Evolutionary conservation across 352 stramenopile genomes (phyloP).

Genomic region (Phytophthora foliorum): DNA sequence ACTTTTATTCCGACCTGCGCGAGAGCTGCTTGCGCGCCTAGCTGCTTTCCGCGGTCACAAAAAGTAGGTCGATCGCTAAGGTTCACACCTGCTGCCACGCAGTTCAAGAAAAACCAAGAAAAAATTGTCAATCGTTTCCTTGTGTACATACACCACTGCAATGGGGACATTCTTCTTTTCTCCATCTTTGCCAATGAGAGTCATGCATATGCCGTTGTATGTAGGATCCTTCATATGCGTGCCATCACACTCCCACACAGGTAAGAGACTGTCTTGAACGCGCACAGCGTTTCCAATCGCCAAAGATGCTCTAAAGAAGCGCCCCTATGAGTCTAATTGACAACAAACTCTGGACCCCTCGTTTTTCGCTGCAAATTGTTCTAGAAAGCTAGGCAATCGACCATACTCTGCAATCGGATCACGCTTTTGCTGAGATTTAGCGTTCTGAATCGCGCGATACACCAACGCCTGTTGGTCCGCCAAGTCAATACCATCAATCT

Average conservation of each 20-base stretch:
- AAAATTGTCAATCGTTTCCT: conserved; percentile 18
- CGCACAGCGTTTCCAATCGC: background rate
- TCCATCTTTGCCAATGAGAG: conserved; percentile 11
- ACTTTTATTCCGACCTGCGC: background rate
- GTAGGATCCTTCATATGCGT: conserved; percentile 16
- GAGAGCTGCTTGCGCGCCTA: background rate
- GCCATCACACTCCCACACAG: conserved; percentile 19
- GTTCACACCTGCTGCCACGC: conserved; percentile 5
- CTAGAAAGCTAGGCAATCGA: conserved; percentile 3
- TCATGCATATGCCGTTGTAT: conserved; percentile 18
- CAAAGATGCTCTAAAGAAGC: conserved; percentile 15
- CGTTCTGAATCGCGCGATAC: background rate
- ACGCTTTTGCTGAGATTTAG: background rate
- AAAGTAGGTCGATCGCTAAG: conserved; percentile 3
- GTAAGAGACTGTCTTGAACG: conserved; percentile 2
- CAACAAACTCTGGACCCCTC: background rate
- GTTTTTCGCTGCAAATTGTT: conserved; percentile 9
- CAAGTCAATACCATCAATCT: background rate
- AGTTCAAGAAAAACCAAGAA: conserved; percentile 19
- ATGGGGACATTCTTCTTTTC: conserved; percentile 11
- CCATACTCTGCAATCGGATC: conserved; percentile 9
- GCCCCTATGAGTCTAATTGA: background rate
- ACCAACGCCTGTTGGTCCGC: background rate
- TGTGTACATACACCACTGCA: conserved; percentile 5
- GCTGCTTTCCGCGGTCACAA: conserved; percentile 9